Evolutionary conservation across 2,329 filamentous ascomycete species (phyloP).

Genomic region (Apiospora aurea): DNA sequence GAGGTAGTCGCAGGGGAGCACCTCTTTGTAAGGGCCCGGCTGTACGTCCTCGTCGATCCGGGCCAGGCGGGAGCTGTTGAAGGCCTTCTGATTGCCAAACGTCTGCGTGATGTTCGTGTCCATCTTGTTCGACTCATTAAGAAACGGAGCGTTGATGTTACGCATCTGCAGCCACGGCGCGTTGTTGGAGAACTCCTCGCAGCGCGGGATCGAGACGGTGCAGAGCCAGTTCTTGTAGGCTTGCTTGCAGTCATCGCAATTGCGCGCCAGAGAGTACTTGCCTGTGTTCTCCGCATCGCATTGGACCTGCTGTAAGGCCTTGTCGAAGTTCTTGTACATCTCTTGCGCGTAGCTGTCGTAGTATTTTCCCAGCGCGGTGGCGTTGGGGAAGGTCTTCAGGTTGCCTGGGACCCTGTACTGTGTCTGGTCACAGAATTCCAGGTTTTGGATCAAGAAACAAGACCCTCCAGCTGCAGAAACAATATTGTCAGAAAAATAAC

Average conservation of each 20-base stretch:
- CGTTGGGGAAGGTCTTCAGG: conserved; percentile 64
- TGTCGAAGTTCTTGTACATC: conserved; percentile 80
- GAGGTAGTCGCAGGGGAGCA: conserved; percentile 85
- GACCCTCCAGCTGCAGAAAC: conserved; percentile 31
- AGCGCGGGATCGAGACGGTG: conserved; percentile 89
- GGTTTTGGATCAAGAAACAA: conserved; percentile 84
- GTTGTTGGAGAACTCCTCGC: conserved; percentile 76
- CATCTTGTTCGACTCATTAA: conserved; percentile 68
- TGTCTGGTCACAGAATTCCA: conserved; percentile 87
- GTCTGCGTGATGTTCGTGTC: conserved; percentile 41
- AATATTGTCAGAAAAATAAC: conserved; percentile 10
- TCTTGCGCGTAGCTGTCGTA: conserved; percentile 79
- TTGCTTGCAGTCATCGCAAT: conserved; percentile 75
- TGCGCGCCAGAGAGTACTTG: conserved; percentile 81
- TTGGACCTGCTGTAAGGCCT: conserved; percentile 81
- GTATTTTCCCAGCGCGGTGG: conserved; percentile 67
- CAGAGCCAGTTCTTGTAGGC: conserved; percentile 97
- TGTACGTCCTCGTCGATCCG: conserved; percentile 74
- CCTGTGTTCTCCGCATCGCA: conserved; percentile 79
- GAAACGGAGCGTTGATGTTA: conserved; percentile 74
- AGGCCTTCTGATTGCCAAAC: conserved; percentile 45
- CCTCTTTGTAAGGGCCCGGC: conserved; percentile 92
- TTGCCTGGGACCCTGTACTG: conserved; percentile 93
- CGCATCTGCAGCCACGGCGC: conserved; percentile 67
- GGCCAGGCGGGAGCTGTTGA: conserved; percentile 70